Evolutionary conservation across 2,329 filamentous ascomycete species (phyloP).

Genomic region (Alternaria arbusti): DNA sequence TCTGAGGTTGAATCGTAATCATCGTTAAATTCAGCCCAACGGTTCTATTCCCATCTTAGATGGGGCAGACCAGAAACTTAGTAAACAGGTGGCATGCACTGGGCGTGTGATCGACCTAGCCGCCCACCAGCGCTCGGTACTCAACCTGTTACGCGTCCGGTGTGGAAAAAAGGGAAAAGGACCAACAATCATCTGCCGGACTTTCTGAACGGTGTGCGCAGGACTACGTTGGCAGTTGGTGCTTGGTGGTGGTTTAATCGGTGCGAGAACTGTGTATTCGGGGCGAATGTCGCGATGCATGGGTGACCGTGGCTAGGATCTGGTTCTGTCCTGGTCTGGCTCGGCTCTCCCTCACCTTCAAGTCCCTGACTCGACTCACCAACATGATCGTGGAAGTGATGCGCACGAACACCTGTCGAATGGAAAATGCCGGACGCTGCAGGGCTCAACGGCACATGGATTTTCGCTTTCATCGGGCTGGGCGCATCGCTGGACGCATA

Average conservation of each 20-base stretch:
- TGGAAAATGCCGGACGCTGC: not conserved
- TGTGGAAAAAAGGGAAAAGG: not conserved
- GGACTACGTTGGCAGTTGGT: not conserved
- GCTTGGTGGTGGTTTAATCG: conserved; percentile 1
- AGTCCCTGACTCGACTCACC: not conserved
- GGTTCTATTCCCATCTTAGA: not conserved
- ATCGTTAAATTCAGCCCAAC: not conserved
- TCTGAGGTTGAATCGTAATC: not conserved
- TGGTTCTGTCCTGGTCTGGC: not conserved
- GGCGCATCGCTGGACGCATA: not conserved
- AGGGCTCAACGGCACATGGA: not conserved
- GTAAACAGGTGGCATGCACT: not conserved
- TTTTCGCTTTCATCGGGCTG: not conserved
- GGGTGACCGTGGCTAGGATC: not conserved
- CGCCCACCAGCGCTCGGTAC: not conserved
- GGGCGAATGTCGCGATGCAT: not conserved
- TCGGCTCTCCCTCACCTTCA: not conserved
- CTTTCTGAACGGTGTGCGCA: not conserved
- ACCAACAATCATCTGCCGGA: not conserved
- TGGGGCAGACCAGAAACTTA: not conserved
- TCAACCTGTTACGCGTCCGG: not conserved
- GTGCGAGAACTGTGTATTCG: not conserved
- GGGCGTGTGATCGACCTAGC: not conserved
- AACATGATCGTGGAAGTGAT: not conserved
- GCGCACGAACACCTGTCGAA: not conserved